These are phyloP conservation scores for Talaromyces sp. DNA, from an alignment of 2,329 filamentous ascomycete genomes.

Conservation along the genomic window DNA sequence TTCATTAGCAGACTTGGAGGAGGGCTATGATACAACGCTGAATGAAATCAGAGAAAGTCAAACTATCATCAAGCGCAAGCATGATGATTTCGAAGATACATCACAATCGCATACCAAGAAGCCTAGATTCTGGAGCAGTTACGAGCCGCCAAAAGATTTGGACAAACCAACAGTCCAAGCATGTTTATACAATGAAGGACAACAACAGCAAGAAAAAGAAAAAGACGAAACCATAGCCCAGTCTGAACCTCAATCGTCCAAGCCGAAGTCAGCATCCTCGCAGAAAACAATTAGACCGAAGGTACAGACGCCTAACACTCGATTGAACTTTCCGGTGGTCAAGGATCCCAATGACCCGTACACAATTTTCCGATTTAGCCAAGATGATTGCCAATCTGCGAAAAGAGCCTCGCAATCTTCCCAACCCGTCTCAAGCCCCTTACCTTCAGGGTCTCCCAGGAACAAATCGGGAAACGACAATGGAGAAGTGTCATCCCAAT, in stretches of 20 bases:
- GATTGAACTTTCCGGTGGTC: conserved; percentile 71
- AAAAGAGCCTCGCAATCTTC: conserved; percentile 41
- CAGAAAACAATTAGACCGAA: conserved; percentile 31
- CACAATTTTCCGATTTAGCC: conserved; percentile 67
- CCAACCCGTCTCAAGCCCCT: conserved; percentile 12
- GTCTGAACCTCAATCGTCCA: conserved; percentile 17
- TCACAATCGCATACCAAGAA: conserved; percentile 8
- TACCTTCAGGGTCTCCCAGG: conserved; percentile 6
- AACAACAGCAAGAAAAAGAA: neutral
- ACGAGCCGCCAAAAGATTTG: neutral
- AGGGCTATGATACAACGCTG: neutral
- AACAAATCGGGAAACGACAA: conserved; percentile 7
- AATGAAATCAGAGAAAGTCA: neutral
- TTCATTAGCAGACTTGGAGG: neutral
- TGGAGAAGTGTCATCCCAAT: conserved; percentile 16
- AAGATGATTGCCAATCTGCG: conserved; percentile 59
- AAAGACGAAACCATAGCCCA: conserved; percentile 8
- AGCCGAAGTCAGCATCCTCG: conserved; percentile 27
- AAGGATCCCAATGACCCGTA: conserved; percentile 72
- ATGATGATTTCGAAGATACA: neutral
- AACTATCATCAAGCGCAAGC: conserved; percentile 4
- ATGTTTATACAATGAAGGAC: no score
- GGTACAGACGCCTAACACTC: conserved; percentile 41
- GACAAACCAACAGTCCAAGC: no score
- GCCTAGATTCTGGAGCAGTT: conserved; percentile 16